Base-by-base conservation (phyloP, 202 grass and related monocot species). In the Zoysia matrella region DNA sequence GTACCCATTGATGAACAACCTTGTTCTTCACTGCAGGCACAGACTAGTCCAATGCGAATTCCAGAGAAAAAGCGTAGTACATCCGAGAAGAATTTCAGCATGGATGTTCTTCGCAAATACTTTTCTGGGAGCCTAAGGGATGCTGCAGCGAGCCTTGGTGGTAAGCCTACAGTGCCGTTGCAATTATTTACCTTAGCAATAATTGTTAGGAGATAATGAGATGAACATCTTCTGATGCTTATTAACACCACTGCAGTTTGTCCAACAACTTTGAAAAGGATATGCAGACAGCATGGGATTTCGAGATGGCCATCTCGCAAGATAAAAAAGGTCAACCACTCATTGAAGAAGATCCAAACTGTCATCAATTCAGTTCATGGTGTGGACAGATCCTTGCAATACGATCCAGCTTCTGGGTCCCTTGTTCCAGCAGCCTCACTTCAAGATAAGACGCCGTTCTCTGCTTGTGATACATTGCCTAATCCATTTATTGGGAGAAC, bases 301-400 rank as follows among this genome's bases (percentile, higher is more conserved):
- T 84, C 78, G 3, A 88, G 96, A 90, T 99, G 96, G 96, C 96
- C 96, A 70, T 99, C 96, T 81, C 92, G 96, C 44, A 93, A 99
- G 81, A 99, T 99, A 87, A 99, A 96, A 74, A 99, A 99, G 80
- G 96, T 99, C 41, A 96, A 99, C 53, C 90, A 83, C 84, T 99
- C 96, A 8, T 72, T 99, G 75, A 90, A 94, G 89, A 99, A 94
- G 83, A 95, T 99, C 30, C 93, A 96, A 67, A 93, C 75, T 78
- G 89, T 99, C 47, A 99, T 99, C 66, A 90, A 94, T 81, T 95
- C 87, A 0, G 93, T 95, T 47, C 89, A 95, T 88, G 93, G 92
- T 49, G 93, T 93, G 22, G 80, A 92, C 53, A 90, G 83, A 85
- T 88, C 89, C 55, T 85, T 99, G 76, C 92, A 86, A 61, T 99